Conservation (phyloP, 768 basidiomycete genomes). For the Pleurotus pulmonarius region DNA sequence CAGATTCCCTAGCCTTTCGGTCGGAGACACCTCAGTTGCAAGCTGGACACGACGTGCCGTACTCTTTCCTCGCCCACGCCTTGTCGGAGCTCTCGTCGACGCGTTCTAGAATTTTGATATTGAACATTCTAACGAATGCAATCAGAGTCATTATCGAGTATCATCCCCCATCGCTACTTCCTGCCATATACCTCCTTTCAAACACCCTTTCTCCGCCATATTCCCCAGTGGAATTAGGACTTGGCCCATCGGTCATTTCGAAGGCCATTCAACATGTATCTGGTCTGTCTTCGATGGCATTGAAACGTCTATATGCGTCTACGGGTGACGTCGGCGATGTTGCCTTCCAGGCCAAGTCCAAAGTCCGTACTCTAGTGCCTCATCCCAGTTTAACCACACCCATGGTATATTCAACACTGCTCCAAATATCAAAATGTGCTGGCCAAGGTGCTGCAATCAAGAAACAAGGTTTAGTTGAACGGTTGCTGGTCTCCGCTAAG, state of each 20-base stretch:
- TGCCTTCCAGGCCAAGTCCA: constrained; percentile 79
- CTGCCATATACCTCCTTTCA: constrained; percentile 79
- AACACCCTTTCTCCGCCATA: constrained; percentile 80
- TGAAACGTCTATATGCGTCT: constrained; percentile 64
- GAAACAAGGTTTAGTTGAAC: constrained; percentile 78
- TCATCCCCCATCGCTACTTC: constrained; percentile 66
- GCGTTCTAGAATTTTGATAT: constrained; percentile 67
- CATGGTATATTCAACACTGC: constrained; percentile 62
- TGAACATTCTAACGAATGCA: constrained; percentile 70
- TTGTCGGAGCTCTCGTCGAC: constrained; percentile 60
- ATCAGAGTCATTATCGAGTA: constrained; percentile 63
- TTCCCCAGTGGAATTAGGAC: constrained; percentile 62
- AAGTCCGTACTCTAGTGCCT: constrained; percentile 67
- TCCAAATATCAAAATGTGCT: constrained; percentile 64
- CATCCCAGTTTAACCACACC: constrained; percentile 64
- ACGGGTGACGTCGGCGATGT: constrained; percentile 87
- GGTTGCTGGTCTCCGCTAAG: constrained; percentile 74
- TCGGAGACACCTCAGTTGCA: constrained; percentile 41
- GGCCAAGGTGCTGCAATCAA: constrained; percentile 73
- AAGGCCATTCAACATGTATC: constrained; percentile 72
- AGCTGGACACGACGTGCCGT: constrained; percentile 43
- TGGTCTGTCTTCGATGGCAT: constrained; percentile 52
- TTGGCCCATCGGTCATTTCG: constrained; percentile 65
- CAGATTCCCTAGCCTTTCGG: constrained; percentile 48
- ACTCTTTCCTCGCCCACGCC: constrained; percentile 66